Percentiles rank a stretch among this genome's conserved stretches.
phyloP scores from a whole-genome alignment of 441 rosid species.

The Manihot esculenta region DNA sequence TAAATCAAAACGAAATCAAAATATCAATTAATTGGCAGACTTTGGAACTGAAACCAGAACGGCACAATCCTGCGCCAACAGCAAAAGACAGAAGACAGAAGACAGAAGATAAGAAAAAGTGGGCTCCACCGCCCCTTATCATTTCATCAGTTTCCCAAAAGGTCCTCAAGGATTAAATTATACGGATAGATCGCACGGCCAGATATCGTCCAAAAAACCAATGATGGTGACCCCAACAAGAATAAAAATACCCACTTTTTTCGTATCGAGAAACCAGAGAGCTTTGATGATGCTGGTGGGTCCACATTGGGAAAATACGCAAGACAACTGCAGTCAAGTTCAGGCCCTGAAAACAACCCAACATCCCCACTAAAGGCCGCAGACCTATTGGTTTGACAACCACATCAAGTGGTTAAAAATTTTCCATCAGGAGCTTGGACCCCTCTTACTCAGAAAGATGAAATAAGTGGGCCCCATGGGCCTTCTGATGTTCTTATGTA shows the following conservation, averaged over 20 bases:
- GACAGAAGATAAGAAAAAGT: too few relatives aligned
- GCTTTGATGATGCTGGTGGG: conserved; percentile 23
- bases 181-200: too few relatives aligned
- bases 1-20: too few relatives aligned
- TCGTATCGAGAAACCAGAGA: not conserved
- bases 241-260: conserved; percentile 6
- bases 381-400: conserved; percentile 10
- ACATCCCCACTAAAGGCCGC: conserved; percentile 23
- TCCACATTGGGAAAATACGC: conserved; percentile 8
- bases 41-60: too few relatives aligned
- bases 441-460: not conserved
- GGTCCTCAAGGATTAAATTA: too few relatives aligned
- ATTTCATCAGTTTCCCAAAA: too few relatives aligned
- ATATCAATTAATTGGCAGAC: too few relatives aligned
- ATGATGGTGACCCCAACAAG: too few relatives aligned
- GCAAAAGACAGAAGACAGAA: too few relatives aligned
- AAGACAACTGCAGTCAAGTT: conserved; percentile 20
- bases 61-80: too few relatives aligned
- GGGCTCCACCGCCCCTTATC: too few relatives aligned
- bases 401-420: conserved; percentile 15
- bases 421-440: conserved; percentile 3
- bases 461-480: conserved; percentile 4
- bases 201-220: too few relatives aligned
- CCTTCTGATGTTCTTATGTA: conserved; percentile 9
- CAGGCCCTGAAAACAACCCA: conserved; percentile 34